Evolutionary conservation across 768 basidiomycete genomes (phyloP), one percentile per base, ranked within the genome.

Genomic region (Collybiopsis luxurians): DNA sequence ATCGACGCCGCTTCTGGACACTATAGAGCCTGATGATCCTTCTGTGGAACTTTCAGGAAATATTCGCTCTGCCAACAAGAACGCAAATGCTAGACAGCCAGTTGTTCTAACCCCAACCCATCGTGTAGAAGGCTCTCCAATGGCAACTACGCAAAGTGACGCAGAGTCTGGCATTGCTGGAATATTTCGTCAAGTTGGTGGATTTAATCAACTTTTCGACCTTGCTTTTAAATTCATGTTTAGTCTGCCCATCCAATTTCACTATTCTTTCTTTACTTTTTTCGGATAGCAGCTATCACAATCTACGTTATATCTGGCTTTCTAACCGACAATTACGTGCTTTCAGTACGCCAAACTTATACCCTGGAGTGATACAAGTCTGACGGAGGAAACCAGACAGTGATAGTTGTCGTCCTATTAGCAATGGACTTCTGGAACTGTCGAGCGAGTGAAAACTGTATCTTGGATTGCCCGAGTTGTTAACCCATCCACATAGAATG

Each of bases 381-480:
- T 45, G 26, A 45, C 4, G 19, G 10, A 30, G 28, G 30, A 3
- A n/a, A 4, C 27, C 64, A 87, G 85, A 96, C 95, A 24, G 95
- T 99, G 3, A 71, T 84, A 9, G 96, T 98, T 0, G 97, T 98
- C 21, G 87, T 98, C 1, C 77, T 99, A 15, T 83, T 99, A 24
- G 90, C 95, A 0, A 89, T 96, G 84, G 97, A 99, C 73, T 99
- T 99, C 71, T 99, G 96, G 97, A 98, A 96, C 64, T 94, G 92
- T 62, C 78, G 95, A 69, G 92, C 47, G 45, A 13, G 54, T 55
- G 26, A 45, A 11, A 23, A 15, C 11, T 47, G 23, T 23, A 13
- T 10, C 5, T 6, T 23, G 11, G 24, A 9, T 12, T 5, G 23
- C 11, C 10, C 23, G 46, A 47, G 11, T 26, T 94, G 66, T 43